A percentile compares a stretch with the other conserved stretches of the same genome.
phyloP scores from a whole-genome alignment of 164 flowering plant species.

The Vitis labrusca region DNA sequence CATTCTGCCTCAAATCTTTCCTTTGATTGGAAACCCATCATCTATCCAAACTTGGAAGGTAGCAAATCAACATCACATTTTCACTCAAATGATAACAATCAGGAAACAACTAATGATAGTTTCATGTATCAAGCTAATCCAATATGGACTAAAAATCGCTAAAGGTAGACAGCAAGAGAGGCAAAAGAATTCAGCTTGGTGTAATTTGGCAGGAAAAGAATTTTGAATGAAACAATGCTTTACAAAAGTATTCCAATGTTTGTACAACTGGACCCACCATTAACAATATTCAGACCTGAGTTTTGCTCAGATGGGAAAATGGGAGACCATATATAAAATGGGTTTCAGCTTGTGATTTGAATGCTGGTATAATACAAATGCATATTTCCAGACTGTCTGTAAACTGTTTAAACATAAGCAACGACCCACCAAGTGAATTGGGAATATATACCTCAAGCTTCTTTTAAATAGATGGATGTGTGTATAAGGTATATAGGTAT shows the following conservation, averaged over 20 bases:
- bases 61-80: not conserved
- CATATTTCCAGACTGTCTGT: not conserved
- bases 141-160: too few relatives aligned
- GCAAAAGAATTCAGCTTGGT: not conserved
- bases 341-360: not conserved
- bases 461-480: not conserved
- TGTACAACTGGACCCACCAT: constrained; percentile 15
- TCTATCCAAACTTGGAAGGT: not conserved
- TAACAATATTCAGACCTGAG: not conserved
- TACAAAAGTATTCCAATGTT: constrained; percentile 4
- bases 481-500: not conserved
- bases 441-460: constrained; percentile 10
- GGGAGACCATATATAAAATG: not conserved
- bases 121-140: too few relatives aligned
- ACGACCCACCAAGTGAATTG: not conserved
- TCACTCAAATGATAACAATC: not conserved
- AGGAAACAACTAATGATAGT: not conserved
- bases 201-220: not conserved
- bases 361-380: not conserved
- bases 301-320: not conserved
- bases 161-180: not conserved
- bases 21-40: too few relatives aligned
- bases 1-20: too few relatives aligned
- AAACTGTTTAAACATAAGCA: not conserved
- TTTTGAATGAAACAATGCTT: constrained; percentile 7